phyloP scores from a whole-genome alignment of 129 eudicot genomes.

The Erigeron canadensis region DNA sequence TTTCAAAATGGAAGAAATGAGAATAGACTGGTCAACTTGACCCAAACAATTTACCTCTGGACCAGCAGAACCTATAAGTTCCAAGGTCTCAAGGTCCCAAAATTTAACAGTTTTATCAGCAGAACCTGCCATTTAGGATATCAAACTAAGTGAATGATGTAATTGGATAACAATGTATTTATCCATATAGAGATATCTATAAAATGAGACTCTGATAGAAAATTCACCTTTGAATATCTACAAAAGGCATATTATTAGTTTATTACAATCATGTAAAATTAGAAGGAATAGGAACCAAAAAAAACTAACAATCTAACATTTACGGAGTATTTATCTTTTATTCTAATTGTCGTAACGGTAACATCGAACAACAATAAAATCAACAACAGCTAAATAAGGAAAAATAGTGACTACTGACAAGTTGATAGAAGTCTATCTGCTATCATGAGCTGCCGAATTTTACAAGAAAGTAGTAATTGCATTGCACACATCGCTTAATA shows the following conservation, averaged over 20 bases:
- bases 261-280: neutral
- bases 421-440: neutral
- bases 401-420: slow-evolving; percentile 10
- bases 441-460: slow-evolving; percentile 9
- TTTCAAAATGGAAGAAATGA: neutral
- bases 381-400: slow-evolving; percentile 1
- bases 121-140: slow-evolving; percentile 56
- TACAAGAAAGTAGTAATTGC: neutral
- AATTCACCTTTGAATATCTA: slow-evolving; percentile 2
- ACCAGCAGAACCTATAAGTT: slow-evolving; percentile 95
- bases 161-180: slow-evolving; percentile 5
- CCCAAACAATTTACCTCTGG: slow-evolving; percentile 67
- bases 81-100: slow-evolving; percentile 99
- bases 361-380: neutral
- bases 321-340: too few species aligned
- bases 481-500: too few species aligned
- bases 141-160: slow-evolving; percentile 10
- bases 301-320: too few species aligned
- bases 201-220: neutral
- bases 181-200: slow-evolving; percentile 1
- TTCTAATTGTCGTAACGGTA: neutral
- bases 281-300: too few species aligned
- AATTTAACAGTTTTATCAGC: slow-evolving; percentile 94
- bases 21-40: slow-evolving; percentile 12
- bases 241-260: neutral